phyloP scores from a whole-genome alignment of 257 asterid species.

The Gynochthodes officinalis region DNA sequence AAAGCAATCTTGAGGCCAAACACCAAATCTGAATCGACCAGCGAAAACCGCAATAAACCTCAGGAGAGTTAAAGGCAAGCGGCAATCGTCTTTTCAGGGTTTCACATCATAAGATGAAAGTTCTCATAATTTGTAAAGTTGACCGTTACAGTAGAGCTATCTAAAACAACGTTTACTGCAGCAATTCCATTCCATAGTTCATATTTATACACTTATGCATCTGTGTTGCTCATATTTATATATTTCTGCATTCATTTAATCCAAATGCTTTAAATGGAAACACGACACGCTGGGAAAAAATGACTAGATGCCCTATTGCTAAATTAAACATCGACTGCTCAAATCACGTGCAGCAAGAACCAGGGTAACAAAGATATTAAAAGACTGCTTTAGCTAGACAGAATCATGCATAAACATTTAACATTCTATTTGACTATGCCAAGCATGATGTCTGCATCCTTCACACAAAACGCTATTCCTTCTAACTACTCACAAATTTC shows the following conservation, averaged over 20 bases:
- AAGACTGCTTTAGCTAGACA: background rate
- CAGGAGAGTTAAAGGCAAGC: background rate
- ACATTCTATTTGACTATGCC: background rate
- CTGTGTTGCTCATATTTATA: too few relatives aligned
- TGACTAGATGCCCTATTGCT: background rate
- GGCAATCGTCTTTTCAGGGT: background rate
- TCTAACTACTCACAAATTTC: conserved; percentile 1
- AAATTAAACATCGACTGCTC: background rate
- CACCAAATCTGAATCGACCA: background rate
- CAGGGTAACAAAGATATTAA: background rate
- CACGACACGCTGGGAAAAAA: background rate
- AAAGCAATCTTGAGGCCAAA: background rate
- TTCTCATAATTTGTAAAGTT: background rate
- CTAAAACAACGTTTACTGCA: background rate
- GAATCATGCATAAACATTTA: background rate
- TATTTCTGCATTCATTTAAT: too few relatives aligned
- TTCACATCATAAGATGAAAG: background rate
- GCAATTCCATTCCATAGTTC: background rate
- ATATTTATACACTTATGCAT: background rate
- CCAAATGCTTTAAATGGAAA: background rate
- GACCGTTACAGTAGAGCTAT: background rate
- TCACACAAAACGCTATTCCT: conserved; percentile 2
- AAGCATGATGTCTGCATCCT: background rate
- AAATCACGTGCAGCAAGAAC: background rate
- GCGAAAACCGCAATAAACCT: background rate